These are phyloP conservation scores for Globisporangium rhizosaccharum DNA, from an alignment of 352 stramenopile species.

Conservation along the genomic window DNA sequence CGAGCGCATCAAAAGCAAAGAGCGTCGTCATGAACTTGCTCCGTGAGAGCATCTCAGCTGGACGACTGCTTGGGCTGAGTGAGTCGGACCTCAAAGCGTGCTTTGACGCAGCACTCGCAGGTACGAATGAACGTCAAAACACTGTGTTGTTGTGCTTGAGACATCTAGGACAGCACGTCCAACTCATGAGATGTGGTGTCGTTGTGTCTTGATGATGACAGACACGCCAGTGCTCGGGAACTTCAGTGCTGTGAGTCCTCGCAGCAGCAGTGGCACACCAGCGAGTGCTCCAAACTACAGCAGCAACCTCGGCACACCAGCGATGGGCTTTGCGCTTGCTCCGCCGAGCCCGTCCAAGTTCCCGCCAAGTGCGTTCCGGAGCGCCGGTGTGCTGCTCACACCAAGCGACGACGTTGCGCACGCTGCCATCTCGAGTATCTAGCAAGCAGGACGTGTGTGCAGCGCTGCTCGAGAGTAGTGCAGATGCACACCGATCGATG, in stretches of 20 bases:
- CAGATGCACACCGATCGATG: too few relatives aligned
- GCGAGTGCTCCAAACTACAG: not conserved
- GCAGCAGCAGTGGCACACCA: constrained; percentile 4
- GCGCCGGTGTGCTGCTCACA: constrained; percentile 5
- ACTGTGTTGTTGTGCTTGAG: not conserved
- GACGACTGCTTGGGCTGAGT: constrained; percentile 24
- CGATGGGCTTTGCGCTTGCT: constrained; percentile 12
- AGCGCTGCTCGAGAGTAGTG: too few relatives aligned
- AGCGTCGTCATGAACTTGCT: constrained; percentile 26
- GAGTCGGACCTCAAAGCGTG: constrained; percentile 24
- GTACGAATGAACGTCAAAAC: not conserved
- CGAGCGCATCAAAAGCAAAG: constrained; percentile 12
- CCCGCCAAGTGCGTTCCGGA: constrained; percentile 27
- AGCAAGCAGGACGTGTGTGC: not conserved
- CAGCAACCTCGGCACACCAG: not conserved
- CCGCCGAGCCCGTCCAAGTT: constrained; percentile 34
- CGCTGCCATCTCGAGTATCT: constrained; percentile 12
- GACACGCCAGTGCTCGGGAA: not conserved
- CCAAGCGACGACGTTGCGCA: constrained; percentile 1
- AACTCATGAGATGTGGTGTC: too few relatives aligned
- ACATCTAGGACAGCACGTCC: too few relatives aligned
- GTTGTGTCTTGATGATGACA: not conserved
- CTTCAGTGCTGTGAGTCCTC: not conserved
- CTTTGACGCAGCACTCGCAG: constrained; percentile 22
- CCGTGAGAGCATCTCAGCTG: constrained; percentile 26